Base-by-base conservation (phyloP, 169 alveolate genomes). In the Eimeria tenella region DNA sequence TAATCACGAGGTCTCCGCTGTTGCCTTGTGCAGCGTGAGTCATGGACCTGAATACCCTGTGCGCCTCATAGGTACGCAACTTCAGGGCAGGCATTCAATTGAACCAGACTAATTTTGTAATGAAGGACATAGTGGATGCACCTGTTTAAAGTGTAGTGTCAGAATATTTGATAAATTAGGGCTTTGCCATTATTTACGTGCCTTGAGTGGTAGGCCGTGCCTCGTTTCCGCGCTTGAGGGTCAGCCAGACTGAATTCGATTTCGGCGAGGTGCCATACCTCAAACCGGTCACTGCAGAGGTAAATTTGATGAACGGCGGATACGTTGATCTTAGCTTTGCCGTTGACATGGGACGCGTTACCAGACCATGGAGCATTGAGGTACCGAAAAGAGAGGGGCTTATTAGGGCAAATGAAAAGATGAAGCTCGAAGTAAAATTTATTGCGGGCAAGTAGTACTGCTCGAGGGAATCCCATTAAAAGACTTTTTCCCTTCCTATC, bases 31-130 rank as follows among this genome's bases (percentile, higher is more conserved):
- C 77, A 94, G 96, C 82, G 98, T 98, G 0, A 98, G 97, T 68
- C 99, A 99, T 25, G 99, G 99, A n/a, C 99, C 99, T 31, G 98
- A 98, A 62, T 98, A 97, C 95, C 98, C 98, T 93, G 97, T 98
- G 52, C 96, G 97, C 81, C 96, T 98, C 23, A 95, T 96, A 25
- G 99, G 99, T 90, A 98, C 97, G 86, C 95, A 97, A 10, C 13
- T 21, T 42, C 75, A 11, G 5, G 31, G 23, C 11, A n/a, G 56
- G 49, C 56, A 21, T 53, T 11, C 31, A 25, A 25, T 19, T 10
- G 21, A 7, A 19, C 58, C 10, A 68, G 15, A 68, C n/a, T 49
- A 49, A 31, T 5, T 11, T 23, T 9, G 53, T 52, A 19, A 25
- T 23, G 4, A n/a, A 19, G 9, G 15, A 81, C 3, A 23, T 13